Base-by-base conservation (phyloP, 129 eudicot genomes). In the Oenanthe sinensis region DNA sequence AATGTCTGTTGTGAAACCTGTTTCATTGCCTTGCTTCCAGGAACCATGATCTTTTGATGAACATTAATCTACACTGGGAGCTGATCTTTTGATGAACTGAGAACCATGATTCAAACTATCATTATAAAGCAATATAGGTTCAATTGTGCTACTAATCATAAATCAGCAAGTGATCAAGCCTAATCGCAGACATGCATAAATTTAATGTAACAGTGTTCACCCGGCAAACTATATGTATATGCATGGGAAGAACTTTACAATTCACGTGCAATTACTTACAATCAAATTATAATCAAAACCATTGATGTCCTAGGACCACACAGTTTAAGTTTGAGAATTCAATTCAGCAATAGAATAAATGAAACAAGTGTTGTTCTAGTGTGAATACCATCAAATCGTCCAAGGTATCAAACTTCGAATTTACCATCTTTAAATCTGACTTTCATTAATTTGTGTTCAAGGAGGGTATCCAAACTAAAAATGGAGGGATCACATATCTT, bases 361-460 rank as follows among this genome's bases (percentile, higher is more conserved):
- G 43, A 39, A 37, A 30, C 43, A 22, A 9, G 43, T 37, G 26
- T n/a, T 19, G 26, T 40, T 40, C 15, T 20, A 16, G 24, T 71
- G 75, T 40, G 19, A 71, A 71, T 44, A 71, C n/a, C n/a, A n/a
- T 49, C 75, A 71, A 71, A 14, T 33, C 22, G 24, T 67, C 40
- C 15, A 40, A 39, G 48, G 28, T 71, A 40, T 71, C 46, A 5
- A 71, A 71, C 48, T 71, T 15, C 11, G n/a, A n/a, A n/a, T n/a
- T n/a, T n/a, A n/a, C n/a, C n/a, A n/a, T n/a, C n/a, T n/a, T n/a
- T n/a, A n/a, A 37, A 39, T 40, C n/a, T 19, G 48, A 71, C 75
- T 71, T 71, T 52, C 60, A 52, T 52, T 52, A 71, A 71, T 49
- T 71, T 71, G 48, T 36, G 49, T 71, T 39, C 75, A 40, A 28